These are phyloP conservation scores for Ascosphaera apis DNA, from an alignment of 2,329 filamentous ascomycete genomes.

Conservation along the genomic window DNA sequence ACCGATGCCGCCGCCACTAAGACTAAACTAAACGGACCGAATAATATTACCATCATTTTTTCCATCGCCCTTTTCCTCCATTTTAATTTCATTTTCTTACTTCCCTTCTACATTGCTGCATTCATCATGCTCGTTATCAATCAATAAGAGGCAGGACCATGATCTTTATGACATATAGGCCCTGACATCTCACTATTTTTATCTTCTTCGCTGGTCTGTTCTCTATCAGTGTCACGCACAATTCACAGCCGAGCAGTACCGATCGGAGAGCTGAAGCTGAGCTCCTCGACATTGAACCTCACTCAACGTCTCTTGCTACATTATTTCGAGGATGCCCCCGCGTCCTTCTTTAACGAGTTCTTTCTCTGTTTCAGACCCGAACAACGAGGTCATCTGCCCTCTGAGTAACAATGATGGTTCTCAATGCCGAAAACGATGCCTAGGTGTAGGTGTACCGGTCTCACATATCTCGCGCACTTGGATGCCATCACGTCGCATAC, in stretches of 20 bases:
- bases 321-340: constrained; percentile 53
- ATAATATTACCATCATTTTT: constrained; percentile 1
- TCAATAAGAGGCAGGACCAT: background rate
- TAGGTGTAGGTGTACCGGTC: constrained; percentile 54
- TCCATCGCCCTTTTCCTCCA: constrained; percentile 2
- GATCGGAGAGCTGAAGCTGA: background rate
- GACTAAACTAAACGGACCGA: constrained; percentile 1
- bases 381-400: constrained; percentile 92
- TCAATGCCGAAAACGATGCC: constrained; percentile 89
- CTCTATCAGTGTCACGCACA: constrained; percentile 1
- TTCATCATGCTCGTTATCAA: background rate
- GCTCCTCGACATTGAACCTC: background rate
- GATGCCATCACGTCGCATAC: constrained; percentile 2
- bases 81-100: background rate
- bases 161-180: background rate
- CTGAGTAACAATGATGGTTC: constrained; percentile 90
- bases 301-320: constrained; percentile 9
- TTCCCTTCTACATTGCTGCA: constrained; percentile 2
- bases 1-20: background rate
- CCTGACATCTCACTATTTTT: background rate
- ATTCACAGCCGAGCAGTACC: background rate
- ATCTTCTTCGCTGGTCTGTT: background rate
- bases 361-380: constrained; percentile 76
- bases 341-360: constrained; percentile 69
- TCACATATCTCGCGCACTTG: constrained; percentile 5